A percentile compares a stretch with the other conserved stretches of the same genome.
phyloP scores from a whole-genome alignment of 2,329 filamentous ascomycete species.

The Cryphonectria carpinicola region DNA sequence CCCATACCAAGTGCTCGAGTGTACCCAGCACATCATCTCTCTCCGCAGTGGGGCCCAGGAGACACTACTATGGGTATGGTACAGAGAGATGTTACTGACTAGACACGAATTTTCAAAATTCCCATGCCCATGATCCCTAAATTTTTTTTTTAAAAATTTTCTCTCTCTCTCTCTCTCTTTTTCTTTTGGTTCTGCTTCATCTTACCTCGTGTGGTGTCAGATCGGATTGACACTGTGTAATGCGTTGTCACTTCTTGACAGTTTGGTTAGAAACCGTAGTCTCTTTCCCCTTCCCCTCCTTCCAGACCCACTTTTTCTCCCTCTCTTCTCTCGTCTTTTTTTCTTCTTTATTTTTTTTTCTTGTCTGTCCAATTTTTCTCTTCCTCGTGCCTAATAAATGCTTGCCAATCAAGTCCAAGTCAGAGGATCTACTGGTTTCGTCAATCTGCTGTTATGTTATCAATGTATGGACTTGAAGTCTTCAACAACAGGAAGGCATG shows the following conservation, averaged over 20 bases:
- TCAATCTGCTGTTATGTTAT: not conserved
- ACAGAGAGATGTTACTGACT: not conserved
- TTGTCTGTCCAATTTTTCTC: not conserved
- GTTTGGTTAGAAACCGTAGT: not conserved
- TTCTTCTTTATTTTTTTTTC: not conserved
- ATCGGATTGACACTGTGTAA: constrained; percentile 6
- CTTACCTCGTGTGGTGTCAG: not conserved
- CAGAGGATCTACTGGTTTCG: not conserved
- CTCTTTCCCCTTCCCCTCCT: not conserved
- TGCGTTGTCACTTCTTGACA: not conserved
- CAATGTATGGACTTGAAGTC: not conserved
- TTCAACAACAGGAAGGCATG: not conserved
- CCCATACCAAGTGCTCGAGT: too few species aligned
- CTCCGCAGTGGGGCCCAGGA: constrained; percentile 1
- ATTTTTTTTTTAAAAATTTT: not conserved
- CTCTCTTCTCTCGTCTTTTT: not conserved
- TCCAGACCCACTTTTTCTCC: not conserved
- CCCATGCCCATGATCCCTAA: constrained; percentile 2
- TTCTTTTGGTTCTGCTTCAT: too few species aligned
- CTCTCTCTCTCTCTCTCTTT: too few species aligned
- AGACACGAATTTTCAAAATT: constrained; percentile 4
- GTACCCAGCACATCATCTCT: not conserved
- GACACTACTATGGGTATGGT: not conserved
- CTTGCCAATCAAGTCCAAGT: not conserved
- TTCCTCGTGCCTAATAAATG: not conserved